Evolutionary conservation across 2,329 filamentous ascomycete genomes (phyloP).

Genomic region (Talaromyces verruculosus): DNA sequence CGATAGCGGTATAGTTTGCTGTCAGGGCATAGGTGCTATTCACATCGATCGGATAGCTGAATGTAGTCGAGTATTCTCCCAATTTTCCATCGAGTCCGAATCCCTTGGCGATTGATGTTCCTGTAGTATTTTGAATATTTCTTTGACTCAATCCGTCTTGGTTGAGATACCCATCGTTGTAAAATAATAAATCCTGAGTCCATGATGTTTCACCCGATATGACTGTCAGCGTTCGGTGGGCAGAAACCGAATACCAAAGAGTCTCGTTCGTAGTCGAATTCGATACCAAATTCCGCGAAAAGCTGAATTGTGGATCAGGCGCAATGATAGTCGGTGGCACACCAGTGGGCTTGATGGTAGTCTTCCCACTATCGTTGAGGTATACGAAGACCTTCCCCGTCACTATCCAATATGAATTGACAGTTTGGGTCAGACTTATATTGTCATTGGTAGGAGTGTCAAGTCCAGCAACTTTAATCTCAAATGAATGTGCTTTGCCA

Average conservation of each 20-base stretch:
- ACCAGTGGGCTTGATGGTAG: conserved; percentile 3
- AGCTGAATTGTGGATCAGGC: conserved; percentile 49
- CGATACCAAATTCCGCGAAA: conserved; percentile 40
- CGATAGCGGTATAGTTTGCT: conserved; percentile 52
- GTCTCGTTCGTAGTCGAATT: conserved; percentile 55
- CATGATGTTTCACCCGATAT: conserved; percentile 54
- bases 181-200: conserved; percentile 59
- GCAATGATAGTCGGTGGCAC: conserved; percentile 32
- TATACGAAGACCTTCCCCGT: conserved; percentile 81
- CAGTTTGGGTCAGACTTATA: conserved; percentile 54
- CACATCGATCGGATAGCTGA: conserved; percentile 62
- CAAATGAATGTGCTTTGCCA: conserved; percentile 64
- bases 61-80: conserved; percentile 38
- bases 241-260: conserved; percentile 59
- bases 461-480: conserved; percentile 66
- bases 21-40: conserved; percentile 52
- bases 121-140: conserved; percentile 53
- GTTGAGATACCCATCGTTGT: conserved; percentile 56
- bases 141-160: conserved; percentile 57
- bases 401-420: conserved; percentile 70
- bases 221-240: conserved; percentile 57
- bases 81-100: conserved; percentile 40
- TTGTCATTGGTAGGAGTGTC: conserved; percentile 54
- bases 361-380: conserved; percentile 51
- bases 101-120: conserved; percentile 33